These are phyloP conservation scores for Xylaria nigripes DNA, from an alignment of 495 filamentous ascomycete genomes.

Conservation along the genomic window DNA sequence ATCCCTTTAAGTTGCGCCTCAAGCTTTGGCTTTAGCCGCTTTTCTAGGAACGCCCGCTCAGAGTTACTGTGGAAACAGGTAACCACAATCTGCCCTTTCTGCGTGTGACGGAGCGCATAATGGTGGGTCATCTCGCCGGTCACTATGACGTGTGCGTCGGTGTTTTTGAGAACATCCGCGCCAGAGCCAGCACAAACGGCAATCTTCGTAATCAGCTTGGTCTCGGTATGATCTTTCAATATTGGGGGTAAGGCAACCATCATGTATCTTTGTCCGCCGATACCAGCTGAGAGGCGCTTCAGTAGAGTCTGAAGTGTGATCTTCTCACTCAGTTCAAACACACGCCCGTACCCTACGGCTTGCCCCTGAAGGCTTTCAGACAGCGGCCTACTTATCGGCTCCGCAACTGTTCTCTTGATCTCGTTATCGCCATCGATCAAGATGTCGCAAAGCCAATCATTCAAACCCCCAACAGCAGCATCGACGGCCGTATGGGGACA, in stretches of 20 bases:
- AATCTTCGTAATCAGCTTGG: conserved; percentile 45
- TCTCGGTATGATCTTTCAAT: conserved; percentile 13
- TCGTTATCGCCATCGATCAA: conserved; percentile 39
- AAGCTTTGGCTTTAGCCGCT: conserved; percentile 61
- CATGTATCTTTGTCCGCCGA: conserved; percentile 32
- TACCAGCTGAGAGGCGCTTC: conserved; percentile 34
- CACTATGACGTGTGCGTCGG: conserved; percentile 67
- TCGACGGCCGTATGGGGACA: conserved; percentile 92
- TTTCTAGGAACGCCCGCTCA: conserved; percentile 69
- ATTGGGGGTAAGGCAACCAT: conserved; percentile 34
- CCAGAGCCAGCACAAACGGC: conserved; percentile 82
- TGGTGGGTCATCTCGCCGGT: conserved; percentile 94
- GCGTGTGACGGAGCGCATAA: conserved; percentile 74
- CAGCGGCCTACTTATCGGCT: conserved; percentile 28
- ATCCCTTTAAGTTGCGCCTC: conserved; percentile 37
- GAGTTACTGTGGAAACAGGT: conserved; percentile 87
- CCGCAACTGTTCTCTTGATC: conserved; percentile 26
- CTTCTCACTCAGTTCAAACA: conserved; percentile 53
- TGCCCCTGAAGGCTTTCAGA: conserved; percentile 52
- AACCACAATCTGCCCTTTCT: conserved; percentile 79
- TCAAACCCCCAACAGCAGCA: conserved; percentile 75
- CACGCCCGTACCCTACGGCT: conserved; percentile 59
- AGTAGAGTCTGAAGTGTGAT: conserved; percentile 55
- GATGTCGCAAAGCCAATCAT: conserved; percentile 92
- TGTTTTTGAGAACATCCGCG: conserved; percentile 58